Conservation (phyloP, 2,329 filamentous ascomycete genomes). For the Claviceps capensis region DNA sequence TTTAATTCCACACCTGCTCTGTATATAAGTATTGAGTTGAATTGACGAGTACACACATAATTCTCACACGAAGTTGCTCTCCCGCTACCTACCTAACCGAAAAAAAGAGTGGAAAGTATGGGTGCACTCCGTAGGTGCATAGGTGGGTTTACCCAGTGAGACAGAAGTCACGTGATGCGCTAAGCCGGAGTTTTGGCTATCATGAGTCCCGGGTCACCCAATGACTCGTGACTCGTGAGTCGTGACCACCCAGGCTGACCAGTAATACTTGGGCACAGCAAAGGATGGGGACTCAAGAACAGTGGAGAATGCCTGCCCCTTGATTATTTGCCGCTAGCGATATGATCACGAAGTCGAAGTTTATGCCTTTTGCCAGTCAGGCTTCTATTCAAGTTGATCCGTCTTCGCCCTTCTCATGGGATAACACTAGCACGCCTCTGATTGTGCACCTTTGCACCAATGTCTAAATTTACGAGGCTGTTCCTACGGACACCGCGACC, state of each 20-base stretch:
- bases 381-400: neutral
- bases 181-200: too few relatives aligned
- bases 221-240: too few relatives aligned
- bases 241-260: neutral
- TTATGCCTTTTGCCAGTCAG: neutral
- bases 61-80: neutral
- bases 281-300: neutral
- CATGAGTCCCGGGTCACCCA: too few relatives aligned
- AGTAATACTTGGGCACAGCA: neutral
- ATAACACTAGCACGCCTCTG: neutral
- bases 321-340: neutral
- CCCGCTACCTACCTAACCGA: neutral
- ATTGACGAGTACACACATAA: too few relatives aligned
- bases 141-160: neutral
- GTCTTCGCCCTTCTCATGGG: neutral
- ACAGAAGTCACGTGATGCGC: neutral
- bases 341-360: neutral
- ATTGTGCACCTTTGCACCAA: conserved; percentile 7
- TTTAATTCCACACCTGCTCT: neutral
- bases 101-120: too few relatives aligned
- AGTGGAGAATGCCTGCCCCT: neutral
- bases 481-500: conserved; percentile 26
- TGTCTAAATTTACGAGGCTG: conserved; percentile 24
- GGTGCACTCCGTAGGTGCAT: too few relatives aligned
- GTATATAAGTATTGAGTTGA: too few relatives aligned